phyloP scores from a whole-genome alignment of 192 early-diverging fungal species.

The Backusella tarrabulga region DNA sequence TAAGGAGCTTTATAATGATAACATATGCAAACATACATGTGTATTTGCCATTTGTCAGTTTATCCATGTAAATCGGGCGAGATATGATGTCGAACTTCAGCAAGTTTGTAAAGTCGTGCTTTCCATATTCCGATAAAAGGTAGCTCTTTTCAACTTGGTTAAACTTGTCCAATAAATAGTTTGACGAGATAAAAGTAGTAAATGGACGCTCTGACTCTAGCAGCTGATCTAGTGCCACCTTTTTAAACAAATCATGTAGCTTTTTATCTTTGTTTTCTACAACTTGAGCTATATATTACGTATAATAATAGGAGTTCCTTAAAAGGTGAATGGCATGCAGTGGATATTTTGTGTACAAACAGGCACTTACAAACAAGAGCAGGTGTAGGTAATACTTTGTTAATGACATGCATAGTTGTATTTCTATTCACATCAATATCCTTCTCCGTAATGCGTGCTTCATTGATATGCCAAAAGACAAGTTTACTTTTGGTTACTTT shows the following conservation, averaged over 20 bases:
- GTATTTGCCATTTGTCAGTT: conserved; percentile 15
- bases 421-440: conserved; percentile 42
- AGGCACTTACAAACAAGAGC: conserved; percentile 33
- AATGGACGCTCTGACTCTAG: conserved; percentile 28
- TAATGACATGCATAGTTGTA: conserved; percentile 48
- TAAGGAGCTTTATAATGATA: neutral
- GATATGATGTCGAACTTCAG: conserved; percentile 41
- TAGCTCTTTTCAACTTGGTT: conserved; percentile 34
- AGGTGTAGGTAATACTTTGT: conserved; percentile 42
- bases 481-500: conserved; percentile 15
- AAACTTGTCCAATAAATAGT: conserved; percentile 32
- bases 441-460: conserved; percentile 23
- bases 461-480: conserved; percentile 16
- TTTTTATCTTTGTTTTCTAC: neutral
- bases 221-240: conserved; percentile 26
- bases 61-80: conserved; percentile 36
- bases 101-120: conserved; percentile 33
- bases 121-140: conserved; percentile 35
- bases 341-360: neutral
- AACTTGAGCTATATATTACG: neutral
- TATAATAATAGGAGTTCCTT: neutral
- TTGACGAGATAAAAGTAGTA: conserved; percentile 47
- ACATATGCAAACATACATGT: conserved; percentile 6
- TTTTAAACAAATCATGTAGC: conserved; percentile 27
- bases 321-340: neutral